Evolutionary conservation across 139 green algal genomes (phyloP).

Genomic region (Chlamydomonas eustigma): DNA sequence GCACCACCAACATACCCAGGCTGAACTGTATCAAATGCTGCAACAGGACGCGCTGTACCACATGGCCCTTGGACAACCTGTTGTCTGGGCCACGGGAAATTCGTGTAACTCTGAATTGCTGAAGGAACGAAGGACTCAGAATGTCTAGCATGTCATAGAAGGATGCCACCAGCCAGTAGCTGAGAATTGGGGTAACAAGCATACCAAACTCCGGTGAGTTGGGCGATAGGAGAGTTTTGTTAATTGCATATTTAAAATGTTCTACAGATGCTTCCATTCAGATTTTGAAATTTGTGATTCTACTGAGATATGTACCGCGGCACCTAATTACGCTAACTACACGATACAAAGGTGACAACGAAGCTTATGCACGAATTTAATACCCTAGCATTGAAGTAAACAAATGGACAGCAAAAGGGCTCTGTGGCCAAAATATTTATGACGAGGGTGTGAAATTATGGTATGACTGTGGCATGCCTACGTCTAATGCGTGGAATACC

Average conservation of each 20-base stretch:
- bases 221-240: background rate
- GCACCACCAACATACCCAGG: constrained; percentile 25
- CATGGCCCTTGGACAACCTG: constrained; percentile 21
- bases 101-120: constrained; percentile 20
- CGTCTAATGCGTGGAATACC: too few species aligned
- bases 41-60: constrained; percentile 57
- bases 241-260: background rate
- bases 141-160: constrained; percentile 55
- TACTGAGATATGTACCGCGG: too few species aligned
- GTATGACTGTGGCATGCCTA: too few species aligned
- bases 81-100: constrained; percentile 15
- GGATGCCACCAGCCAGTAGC: constrained; percentile 52
- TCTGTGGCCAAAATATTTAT: too few species aligned
- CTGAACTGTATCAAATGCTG: constrained; percentile 54
- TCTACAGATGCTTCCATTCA: background rate
- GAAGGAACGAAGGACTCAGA: constrained; percentile 22
- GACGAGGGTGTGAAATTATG: too few species aligned
- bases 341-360: too few species aligned
- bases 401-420: too few species aligned
- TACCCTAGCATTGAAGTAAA: too few species aligned
- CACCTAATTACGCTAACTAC: too few species aligned
- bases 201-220: constrained; percentile 32
- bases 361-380: too few species aligned
- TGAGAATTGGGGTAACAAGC: constrained; percentile 31
- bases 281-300: too few species aligned